Evolutionary conservation across 2,329 filamentous ascomycete genomes (phyloP), one percentile per base, ranked within the genome.

Genomic region (Zopfia rhizophila): DNA sequence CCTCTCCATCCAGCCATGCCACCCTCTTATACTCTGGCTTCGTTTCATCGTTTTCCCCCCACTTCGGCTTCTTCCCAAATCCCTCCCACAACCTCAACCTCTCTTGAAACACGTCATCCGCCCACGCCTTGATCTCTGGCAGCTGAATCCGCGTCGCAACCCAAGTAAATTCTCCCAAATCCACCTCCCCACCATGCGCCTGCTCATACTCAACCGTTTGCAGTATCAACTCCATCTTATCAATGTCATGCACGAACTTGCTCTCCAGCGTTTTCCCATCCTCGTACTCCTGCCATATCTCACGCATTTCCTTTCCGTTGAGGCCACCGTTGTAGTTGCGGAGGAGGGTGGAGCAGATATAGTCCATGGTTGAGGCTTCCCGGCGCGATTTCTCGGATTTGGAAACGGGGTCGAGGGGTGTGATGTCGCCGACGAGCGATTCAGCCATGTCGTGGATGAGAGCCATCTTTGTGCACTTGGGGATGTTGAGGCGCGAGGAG

Each of bases 191-290:
- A 43, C 85, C 74, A 37, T 84, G 79, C 10, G 80, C 75, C 61
- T 88, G 87, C 82, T 99, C 94, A 66, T 99, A 99, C 73, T 99
- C 94, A 21, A 96, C 78, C 89, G 97, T 97, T 77, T 99, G 94
- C 65, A 96, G 76, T 51, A 99, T 75, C 56, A 99, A 78, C 76
- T 99, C 94, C 72, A 99, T 86, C 85, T 97, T 97, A 75, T 99
- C 94, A 48, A 99, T 84, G 70, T 99, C 94, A 70, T 99, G 94
- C 30, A 99, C 94, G 55, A 93, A 97, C 51, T 86, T 80, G 58
- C 88, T 90, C 69, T 99, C 93, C 11, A 87, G 75, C 7, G 94
- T 97, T 75, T 87, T 65, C 13, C 85, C 86, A 61, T 94, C 90
- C 73, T 99, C 94, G 67, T 99, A 99, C 73, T 99, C 94, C 65